These are phyloP conservation scores for Aleurites moluccanus DNA, from an alignment of 441 rosid species.

Conservation along the genomic window DNA sequence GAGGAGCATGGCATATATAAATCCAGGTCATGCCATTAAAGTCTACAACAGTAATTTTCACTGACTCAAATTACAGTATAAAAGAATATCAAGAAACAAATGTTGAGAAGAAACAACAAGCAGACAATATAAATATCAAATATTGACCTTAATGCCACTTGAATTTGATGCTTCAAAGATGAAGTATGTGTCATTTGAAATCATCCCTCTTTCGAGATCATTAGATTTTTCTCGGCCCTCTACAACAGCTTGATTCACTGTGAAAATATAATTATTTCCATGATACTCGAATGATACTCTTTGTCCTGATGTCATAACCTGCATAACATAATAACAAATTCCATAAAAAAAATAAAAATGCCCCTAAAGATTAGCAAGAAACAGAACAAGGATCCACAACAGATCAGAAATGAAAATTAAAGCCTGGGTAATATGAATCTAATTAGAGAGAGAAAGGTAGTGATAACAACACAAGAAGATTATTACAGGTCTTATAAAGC, in stretches of 20 bases:
- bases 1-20: neutral
- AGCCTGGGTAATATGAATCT: neutral
- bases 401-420: neutral
- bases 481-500: neutral
- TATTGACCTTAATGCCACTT: conserved; percentile 89
- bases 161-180: conserved; percentile 85
- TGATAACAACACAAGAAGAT: neutral
- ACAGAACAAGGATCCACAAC: neutral
- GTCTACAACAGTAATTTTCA: neutral
- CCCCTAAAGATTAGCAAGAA: neutral
- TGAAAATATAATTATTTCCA: conserved; percentile 86
- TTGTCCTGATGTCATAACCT: conserved; percentile 95
- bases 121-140: conserved; percentile 15
- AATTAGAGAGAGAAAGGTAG: neutral
- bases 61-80: neutral
- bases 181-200: conserved; percentile 70
- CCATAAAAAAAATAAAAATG: neutral
- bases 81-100: neutral
- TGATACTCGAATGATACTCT: conserved; percentile 84
- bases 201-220: conserved; percentile 82
- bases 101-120: neutral
- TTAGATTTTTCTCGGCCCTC: conserved; percentile 68
- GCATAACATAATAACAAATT: conserved; percentile 28
- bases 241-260: conserved; percentile 73
- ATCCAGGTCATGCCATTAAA: neutral